phyloP scores from a whole-genome alignment of 2,329 filamentous ascomycete species.

The Phoma sp. region DNA sequence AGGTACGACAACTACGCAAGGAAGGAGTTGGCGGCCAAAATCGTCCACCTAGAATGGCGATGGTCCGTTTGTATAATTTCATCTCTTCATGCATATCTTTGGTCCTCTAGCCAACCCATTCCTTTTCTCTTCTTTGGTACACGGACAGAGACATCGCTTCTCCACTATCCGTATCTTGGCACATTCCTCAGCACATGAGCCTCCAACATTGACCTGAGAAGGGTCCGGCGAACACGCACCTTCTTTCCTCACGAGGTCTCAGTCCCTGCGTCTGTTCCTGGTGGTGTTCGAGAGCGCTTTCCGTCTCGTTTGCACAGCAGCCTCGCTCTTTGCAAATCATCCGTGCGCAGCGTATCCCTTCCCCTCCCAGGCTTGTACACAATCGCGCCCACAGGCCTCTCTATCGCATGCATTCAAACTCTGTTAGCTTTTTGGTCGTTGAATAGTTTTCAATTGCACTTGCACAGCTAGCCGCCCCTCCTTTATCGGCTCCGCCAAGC shows the following conservation, averaged over 20 bases:
- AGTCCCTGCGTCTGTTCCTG: conserved; percentile 21
- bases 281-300: conserved; percentile 28
- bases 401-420: conserved; percentile 34
- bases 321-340: conserved; percentile 22
- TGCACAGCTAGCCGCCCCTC: conserved; percentile 37
- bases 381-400: conserved; percentile 19
- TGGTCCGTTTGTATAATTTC: conserved; percentile 3
- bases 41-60: conserved; percentile 2
- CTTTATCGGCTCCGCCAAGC: conserved; percentile 34
- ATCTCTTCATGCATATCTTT: conserved; percentile 7
- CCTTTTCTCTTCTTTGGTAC: conserved; percentile 15
- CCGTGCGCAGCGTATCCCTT: conserved; percentile 28
- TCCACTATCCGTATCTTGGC: conserved; percentile 11
- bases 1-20: conserved; percentile 8
- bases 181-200: conserved; percentile 15
- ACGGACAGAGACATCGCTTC: conserved; percentile 9
- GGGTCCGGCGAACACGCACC: conserved; percentile 1
- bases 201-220: neutral
- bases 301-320: conserved; percentile 30
- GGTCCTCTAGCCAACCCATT: conserved; percentile 19
- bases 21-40: neutral
- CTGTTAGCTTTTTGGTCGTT: conserved; percentile 44
- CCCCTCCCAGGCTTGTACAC: conserved; percentile 12
- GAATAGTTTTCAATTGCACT: conserved; percentile 32
- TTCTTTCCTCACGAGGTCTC: conserved; percentile 18